Conservation (phyloP, 352 stramenopile genomes). For the Globisporangium splendens region DNA sequence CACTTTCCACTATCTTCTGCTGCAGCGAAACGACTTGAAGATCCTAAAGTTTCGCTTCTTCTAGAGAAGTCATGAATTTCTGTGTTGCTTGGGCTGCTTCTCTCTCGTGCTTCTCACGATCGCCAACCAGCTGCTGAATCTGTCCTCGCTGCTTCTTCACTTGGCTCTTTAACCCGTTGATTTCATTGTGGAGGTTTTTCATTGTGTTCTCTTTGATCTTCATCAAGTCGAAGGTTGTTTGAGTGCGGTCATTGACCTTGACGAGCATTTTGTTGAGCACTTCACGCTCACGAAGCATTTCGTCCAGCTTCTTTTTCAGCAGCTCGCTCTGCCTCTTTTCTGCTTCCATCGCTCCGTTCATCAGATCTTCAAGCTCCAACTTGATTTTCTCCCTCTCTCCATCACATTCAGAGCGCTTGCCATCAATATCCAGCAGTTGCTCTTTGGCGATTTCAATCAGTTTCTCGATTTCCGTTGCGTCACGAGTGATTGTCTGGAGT, state of each 20-base stretch:
- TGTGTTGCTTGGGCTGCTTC: constrained; percentile 75
- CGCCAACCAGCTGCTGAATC: constrained; percentile 82
- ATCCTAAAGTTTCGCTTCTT: constrained; percentile 79
- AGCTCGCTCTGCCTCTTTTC: constrained; percentile 72
- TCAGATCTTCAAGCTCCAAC: constrained; percentile 53
- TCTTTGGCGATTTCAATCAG: constrained; percentile 69
- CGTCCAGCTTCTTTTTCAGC: constrained; percentile 74
- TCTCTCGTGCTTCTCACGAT: constrained; percentile 88
- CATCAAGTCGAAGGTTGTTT: constrained; percentile 87
- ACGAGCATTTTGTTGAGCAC: constrained; percentile 88
- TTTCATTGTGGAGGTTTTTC: constrained; percentile 90
- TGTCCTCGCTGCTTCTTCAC: constrained; percentile 75
- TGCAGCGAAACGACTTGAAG: constrained; percentile 67
- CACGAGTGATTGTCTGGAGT: constrained; percentile 44
- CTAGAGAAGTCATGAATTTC: constrained; percentile 79
- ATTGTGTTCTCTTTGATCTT: constrained; percentile 91
- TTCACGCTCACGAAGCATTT: constrained; percentile 74
- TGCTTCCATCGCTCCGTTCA: constrained; percentile 58
- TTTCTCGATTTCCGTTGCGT: constrained; percentile 73
- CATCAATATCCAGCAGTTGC: constrained; percentile 67
- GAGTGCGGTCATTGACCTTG: constrained; percentile 71
- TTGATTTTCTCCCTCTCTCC: constrained; percentile 65
- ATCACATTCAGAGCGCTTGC: constrained; percentile 53
- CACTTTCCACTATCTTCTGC: constrained; percentile 73
- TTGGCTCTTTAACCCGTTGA: constrained; percentile 74